Percentiles rank a stretch among this genome's conserved stretches.
Evolutionary conservation across 345 rosid species (phyloP).

Genomic region (Melaleuca alternifolia): DNA sequence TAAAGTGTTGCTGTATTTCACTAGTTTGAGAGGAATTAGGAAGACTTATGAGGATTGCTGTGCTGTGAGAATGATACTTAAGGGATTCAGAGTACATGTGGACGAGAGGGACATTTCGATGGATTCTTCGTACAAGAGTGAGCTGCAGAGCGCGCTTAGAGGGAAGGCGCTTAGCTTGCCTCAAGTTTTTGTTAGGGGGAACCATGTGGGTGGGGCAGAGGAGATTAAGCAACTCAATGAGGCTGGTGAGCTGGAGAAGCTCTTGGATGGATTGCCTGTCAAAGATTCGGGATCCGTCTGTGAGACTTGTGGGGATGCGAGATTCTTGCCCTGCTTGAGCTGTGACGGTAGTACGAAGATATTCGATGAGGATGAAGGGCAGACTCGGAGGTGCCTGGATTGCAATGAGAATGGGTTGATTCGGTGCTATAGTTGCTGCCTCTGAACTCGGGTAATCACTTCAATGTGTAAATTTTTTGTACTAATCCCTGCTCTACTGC

Average conservation of each 20-base stretch:
- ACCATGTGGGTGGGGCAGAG: conserved; percentile 30
- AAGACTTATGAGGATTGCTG: conserved; percentile 32
- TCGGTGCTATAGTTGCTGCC: conserved; percentile 34
- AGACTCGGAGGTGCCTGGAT: conserved; percentile 19
- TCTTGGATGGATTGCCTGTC: conserved; percentile 23
- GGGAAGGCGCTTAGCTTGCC: conserved; percentile 20
- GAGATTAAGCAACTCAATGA: conserved; percentile 33
- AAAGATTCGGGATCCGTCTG: conserved; percentile 16
- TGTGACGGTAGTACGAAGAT: conserved; percentile 36
- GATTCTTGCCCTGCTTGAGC: conserved; percentile 31
- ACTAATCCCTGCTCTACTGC: background rate
- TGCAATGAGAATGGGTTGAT: conserved; percentile 44
- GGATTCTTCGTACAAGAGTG: conserved; percentile 25
- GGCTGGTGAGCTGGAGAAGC: conserved; percentile 22
- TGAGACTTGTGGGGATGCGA: conserved; percentile 30
- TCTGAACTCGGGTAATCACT: background rate
- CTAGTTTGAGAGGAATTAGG: conserved; percentile 31
- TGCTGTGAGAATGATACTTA: conserved; percentile 27
- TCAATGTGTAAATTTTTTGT: background rate
- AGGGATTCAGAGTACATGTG: conserved; percentile 23
- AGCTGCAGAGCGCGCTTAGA: conserved; percentile 13
- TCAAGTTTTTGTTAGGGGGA: conserved; percentile 27
- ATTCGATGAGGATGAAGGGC: conserved; percentile 22
- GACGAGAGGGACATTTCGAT: conserved; percentile 36
- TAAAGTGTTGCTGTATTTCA: conserved; percentile 7